A percentile compares a stretch with the other conserved stretches of the same genome.
Conservation (phyloP, 1,139 yeast species). For the Kurtzmaniella quercitrusa region DNA sequence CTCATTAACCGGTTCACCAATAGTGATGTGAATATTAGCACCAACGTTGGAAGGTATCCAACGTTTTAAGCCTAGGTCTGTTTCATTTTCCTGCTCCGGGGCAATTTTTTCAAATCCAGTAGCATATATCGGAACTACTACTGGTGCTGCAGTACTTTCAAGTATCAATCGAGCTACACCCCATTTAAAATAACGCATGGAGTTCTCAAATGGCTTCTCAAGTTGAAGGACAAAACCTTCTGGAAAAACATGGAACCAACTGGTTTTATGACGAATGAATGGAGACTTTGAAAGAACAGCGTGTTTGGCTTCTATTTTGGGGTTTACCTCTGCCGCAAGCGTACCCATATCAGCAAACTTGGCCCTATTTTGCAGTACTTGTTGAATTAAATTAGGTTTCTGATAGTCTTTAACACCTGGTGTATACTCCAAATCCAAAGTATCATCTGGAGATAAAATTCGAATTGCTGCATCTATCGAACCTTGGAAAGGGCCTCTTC, state of each 20-base stretch:
- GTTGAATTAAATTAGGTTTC: constrained; percentile 31
- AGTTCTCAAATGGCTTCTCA: constrained; percentile 69
- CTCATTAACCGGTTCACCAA: constrained; percentile 73
- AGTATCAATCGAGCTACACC: constrained; percentile 81
- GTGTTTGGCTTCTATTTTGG: constrained; percentile 27
- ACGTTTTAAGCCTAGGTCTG: constrained; percentile 49
- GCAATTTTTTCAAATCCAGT: constrained; percentile 84
- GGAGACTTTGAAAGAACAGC: constrained; percentile 43
- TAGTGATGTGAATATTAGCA: constrained; percentile 59
- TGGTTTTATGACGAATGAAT: constrained; percentile 53
- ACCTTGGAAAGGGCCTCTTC: constrained; percentile 90
- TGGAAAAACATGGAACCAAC: constrained; percentile 95
- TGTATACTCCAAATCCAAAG: constrained; percentile 51
- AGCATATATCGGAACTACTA: constrained; percentile 83
- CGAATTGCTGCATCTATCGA: constrained; percentile 87
- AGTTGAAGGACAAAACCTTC: constrained; percentile 92
- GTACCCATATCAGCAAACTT: neutral
- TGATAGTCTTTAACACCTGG: constrained; percentile 28
- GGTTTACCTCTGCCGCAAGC: constrained; percentile 15
- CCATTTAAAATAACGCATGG: constrained; percentile 96
- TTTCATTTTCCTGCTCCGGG: constrained; percentile 60
- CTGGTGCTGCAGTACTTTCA: constrained; percentile 81
- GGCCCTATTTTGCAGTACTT: constrained; percentile 12
- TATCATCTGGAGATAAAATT: constrained; percentile 75
- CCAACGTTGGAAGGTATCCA: constrained; percentile 66